Percentiles rank a stretch among this genome's conserved stretches.
These are phyloP conservation scores for Rhododendron ovatum DNA, from an alignment of 148 eudicot genomes.

Conservation along the genomic window DNA sequence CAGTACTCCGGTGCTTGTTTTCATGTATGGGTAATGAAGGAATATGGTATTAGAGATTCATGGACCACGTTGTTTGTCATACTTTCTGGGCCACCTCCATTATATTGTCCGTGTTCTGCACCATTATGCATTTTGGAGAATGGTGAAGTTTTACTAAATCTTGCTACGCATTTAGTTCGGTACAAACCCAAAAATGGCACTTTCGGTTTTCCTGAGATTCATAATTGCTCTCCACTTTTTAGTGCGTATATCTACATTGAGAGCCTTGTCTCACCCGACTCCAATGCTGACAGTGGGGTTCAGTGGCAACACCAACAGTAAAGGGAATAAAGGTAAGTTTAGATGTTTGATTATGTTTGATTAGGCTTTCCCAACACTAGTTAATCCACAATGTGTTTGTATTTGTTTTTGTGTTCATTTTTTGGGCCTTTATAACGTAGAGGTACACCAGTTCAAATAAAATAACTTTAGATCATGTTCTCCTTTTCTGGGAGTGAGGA, in stretches of 20 bases:
- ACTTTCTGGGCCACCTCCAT: not conserved
- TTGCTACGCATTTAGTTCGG: not conserved
- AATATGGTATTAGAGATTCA: not conserved
- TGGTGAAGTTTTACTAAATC: not conserved
- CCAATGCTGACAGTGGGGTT: not conserved
- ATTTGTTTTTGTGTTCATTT: no score
- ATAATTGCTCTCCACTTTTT: not conserved
- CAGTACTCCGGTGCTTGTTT: not conserved
- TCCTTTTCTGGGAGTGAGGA: no score
- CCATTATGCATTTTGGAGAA: not conserved
- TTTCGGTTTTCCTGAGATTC: not conserved
- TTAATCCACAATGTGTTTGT: not conserved
- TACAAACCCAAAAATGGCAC: not conserved
- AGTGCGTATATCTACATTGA: not conserved
- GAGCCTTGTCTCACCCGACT: not conserved
- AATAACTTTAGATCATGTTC: no score
- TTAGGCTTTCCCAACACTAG: not conserved
- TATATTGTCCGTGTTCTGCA: not conserved
- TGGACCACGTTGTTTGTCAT: not conserved
- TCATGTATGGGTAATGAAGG: not conserved
- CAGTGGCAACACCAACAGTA: not conserved
- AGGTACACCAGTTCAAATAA: no score
- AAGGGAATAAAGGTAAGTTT: not conserved
- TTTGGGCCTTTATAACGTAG: no score
- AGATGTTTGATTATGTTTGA: no score